Evolutionary conservation across 768 basidiomycete species (phyloP).

Genomic region (Hirschioporus abietinus): DNA sequence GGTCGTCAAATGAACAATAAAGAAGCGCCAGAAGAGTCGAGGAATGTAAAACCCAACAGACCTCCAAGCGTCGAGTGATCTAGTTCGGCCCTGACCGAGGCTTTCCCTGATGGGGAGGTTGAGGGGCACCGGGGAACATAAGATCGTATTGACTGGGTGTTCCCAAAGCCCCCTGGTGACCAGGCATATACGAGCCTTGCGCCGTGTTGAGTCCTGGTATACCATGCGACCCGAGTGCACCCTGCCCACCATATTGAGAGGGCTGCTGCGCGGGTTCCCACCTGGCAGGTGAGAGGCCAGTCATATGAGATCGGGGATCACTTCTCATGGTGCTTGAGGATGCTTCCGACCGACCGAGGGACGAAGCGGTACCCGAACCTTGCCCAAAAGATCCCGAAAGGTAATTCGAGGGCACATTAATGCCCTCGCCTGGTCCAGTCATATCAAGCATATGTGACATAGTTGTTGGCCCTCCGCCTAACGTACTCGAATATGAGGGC

Average conservation of each 20-base stretch:
- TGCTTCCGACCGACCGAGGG: background rate
- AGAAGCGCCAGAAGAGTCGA: too few species aligned
- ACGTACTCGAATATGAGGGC: background rate
- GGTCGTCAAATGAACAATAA: too few species aligned
- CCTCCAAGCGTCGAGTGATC: background rate
- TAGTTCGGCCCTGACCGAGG: background rate
- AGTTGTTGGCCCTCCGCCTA: background rate
- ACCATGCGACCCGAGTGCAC: background rate
- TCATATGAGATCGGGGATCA: background rate
- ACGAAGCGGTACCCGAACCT: background rate
- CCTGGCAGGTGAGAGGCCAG: background rate
- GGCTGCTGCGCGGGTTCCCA: background rate
- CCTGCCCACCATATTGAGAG: background rate
- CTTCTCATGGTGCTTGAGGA: background rate
- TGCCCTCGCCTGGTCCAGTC: background rate
- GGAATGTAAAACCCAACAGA: background rate
- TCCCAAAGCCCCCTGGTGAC: background rate
- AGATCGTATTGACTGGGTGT: background rate
- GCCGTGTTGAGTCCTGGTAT: background rate
- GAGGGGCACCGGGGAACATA: background rate
- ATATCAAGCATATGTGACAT: background rate
- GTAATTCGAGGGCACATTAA: background rate
- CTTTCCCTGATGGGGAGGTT: background rate
- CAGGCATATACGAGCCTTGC: background rate
- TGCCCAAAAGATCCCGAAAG: background rate